phyloP scores from a whole-genome alignment of 768 basidiomycete species.

The Pleurotus platypus region DNA sequence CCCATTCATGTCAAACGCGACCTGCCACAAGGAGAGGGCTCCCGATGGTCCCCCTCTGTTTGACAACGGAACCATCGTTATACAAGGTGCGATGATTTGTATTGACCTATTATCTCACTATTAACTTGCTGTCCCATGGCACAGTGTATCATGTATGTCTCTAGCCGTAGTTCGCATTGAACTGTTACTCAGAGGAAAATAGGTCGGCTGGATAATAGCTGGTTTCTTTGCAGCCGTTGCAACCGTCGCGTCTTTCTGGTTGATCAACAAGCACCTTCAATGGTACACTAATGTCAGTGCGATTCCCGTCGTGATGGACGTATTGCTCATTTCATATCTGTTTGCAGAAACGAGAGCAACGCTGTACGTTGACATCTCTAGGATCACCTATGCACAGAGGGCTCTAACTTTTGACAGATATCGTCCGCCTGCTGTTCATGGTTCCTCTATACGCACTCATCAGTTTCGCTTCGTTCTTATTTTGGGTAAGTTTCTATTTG shows the following conservation, averaged over 20 bases:
- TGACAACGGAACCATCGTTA: slow-evolving; percentile 55
- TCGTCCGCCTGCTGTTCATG: slow-evolving; percentile 74
- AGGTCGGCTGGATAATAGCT: slow-evolving; percentile 71
- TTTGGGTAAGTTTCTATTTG: slow-evolving; percentile 49
- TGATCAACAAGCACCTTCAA: slow-evolving; percentile 67
- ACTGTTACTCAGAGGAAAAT: neutral
- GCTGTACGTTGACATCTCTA: slow-evolving; percentile 38
- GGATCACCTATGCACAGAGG: neutral
- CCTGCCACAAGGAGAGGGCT: slow-evolving; percentile 10
- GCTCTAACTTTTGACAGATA: slow-evolving; percentile 36
- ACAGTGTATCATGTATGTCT: slow-evolving; percentile 54
- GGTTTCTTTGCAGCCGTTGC: slow-evolving; percentile 58
- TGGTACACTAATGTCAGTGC: slow-evolving; percentile 66
- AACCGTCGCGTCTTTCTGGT: slow-evolving; percentile 60
- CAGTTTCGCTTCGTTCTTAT: slow-evolving; percentile 65
- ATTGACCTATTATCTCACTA: neutral
- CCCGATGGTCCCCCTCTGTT: slow-evolving; percentile 44
- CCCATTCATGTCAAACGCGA: slow-evolving; percentile 3
- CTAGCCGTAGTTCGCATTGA: neutral
- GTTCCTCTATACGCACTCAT: slow-evolving; percentile 72
- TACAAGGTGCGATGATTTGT: slow-evolving; percentile 48
- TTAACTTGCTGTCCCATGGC: neutral
- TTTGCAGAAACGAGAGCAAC: slow-evolving; percentile 63
- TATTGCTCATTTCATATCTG: neutral
- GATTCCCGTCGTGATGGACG: slow-evolving; percentile 3